Conservation (phyloP, 2,329 filamentous ascomycete genomes). For the Fusarium humuli region DNA sequence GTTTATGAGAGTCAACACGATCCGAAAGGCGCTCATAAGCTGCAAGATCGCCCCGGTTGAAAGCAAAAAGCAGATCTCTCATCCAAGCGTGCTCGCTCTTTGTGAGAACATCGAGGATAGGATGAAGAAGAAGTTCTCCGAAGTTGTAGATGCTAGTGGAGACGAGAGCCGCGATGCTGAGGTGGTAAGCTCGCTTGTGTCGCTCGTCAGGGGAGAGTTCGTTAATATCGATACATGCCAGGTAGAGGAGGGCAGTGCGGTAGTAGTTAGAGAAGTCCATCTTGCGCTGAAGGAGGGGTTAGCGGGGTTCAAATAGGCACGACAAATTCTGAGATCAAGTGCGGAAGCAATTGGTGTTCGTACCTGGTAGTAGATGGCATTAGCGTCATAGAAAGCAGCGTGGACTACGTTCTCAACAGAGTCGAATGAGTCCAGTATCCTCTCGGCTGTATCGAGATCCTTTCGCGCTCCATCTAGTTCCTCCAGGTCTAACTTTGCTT, state of each 20-base stretch:
- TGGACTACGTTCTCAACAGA: constrained; percentile 95
- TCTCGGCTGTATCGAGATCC: constrained; percentile 88
- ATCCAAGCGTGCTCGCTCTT: constrained; percentile 84
- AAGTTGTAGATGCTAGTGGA: constrained; percentile 99
- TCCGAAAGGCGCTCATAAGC: constrained; percentile 86
- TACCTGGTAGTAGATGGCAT: constrained; percentile 92
- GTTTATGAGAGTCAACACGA: constrained; percentile 81
- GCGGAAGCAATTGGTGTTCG: background rate
- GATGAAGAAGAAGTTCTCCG: constrained; percentile 96
- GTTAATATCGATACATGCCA: constrained; percentile 90
- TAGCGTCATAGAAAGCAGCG: constrained; percentile 94
- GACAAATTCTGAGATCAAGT: background rate
- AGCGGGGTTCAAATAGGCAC: constrained; percentile 51
- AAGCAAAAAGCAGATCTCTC: constrained; percentile 94
- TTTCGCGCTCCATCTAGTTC: constrained; percentile 86
- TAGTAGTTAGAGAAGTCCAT: constrained; percentile 97
- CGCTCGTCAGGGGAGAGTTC: constrained; percentile 80
- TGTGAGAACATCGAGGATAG: constrained; percentile 85
- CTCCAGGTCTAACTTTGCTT: constrained; percentile 83
- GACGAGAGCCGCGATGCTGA: constrained; percentile 90
- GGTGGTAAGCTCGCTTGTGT: constrained; percentile 87
- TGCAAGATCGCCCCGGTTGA: constrained; percentile 92
- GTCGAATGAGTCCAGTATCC: constrained; percentile 90
- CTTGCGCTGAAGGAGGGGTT: constrained; percentile 64
- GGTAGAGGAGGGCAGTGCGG: constrained; percentile 95